Conservation (phyloP, 1,139 yeast species). For the Diutina ranongensis region DNA sequence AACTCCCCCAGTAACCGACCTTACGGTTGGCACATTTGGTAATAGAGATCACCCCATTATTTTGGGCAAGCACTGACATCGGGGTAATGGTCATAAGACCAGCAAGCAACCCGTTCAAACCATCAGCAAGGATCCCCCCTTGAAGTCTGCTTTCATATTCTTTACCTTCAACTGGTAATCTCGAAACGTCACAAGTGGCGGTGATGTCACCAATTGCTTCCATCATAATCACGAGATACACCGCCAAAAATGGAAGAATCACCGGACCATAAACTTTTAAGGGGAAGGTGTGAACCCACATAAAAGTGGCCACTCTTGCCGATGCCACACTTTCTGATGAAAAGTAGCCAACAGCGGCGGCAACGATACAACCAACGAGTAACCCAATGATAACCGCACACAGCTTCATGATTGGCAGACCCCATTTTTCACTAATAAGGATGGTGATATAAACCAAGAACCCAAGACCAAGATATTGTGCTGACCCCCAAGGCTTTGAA, state of each 20-base stretch:
- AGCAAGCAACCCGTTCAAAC: conserved; percentile 2
- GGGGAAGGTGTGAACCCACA: conserved; percentile 5
- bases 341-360: conserved; percentile 5
- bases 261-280: conserved; percentile 5
- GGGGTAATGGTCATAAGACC: conserved; percentile 5
- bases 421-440: conserved; percentile 1
- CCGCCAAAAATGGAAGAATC: conserved; percentile 1
- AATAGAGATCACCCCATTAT: conserved; percentile 4
- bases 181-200: conserved; percentile 5
- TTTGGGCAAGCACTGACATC: conserved; percentile 5
- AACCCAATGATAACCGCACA: conserved; percentile 4
- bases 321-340: not conserved
- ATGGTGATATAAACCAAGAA: conserved; percentile 3
- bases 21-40: conserved; percentile 6
- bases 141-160: conserved; percentile 1
- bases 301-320: conserved; percentile 3
- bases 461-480: conserved; percentile 3
- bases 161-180: conserved; percentile 1
- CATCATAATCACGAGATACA: conserved; percentile 4
- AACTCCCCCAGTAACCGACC: conserved; percentile 5
- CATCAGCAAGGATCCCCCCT: conserved; percentile 3
- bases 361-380: conserved; percentile 3
- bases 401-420: conserved; percentile 5
- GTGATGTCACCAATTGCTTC: conserved; percentile 6
- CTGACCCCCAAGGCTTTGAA: conserved; percentile 4